These are phyloP conservation scores for Lentinula edodes DNA, from an alignment of 768 basidiomycete genomes.

Conservation along the genomic window DNA sequence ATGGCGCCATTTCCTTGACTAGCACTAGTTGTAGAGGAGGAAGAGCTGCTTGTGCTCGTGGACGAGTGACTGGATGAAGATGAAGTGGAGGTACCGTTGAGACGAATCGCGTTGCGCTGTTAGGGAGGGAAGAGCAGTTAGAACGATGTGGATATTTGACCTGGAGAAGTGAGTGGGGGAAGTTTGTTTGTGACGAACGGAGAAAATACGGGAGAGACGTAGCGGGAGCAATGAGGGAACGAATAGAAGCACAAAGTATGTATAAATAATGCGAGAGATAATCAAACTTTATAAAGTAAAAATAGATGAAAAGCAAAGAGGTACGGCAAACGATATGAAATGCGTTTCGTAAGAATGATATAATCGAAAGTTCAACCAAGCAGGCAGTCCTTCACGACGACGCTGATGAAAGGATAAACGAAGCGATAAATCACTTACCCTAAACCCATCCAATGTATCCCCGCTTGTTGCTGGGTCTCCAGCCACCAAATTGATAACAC, in stretches of 20 bases:
- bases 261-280: neutral
- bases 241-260: neutral
- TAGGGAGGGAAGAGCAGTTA: neutral
- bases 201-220: neutral
- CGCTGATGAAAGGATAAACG: neutral
- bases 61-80: neutral
- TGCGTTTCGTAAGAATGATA: too few species aligned
- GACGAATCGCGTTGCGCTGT: constrained; percentile 4
- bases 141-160: neutral
- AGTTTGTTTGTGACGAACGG: neutral
- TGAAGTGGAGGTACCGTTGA: neutral
- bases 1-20: neutral
- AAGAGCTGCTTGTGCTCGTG: neutral
- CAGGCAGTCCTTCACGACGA: neutral
- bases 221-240: neutral
- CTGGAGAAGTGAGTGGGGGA: neutral
- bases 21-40: neutral
- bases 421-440: constrained; percentile 24
- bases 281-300: too few species aligned
- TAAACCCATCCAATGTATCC: constrained; percentile 35
- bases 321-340: too few species aligned
- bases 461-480: constrained; percentile 34
- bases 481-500: constrained; percentile 43
- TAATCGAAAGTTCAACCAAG: too few species aligned
- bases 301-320: too few species aligned